A percentile compares a stretch with the other conserved stretches of the same genome.
phyloP scores from a whole-genome alignment of 2,329 filamentous ascomycete species.

The Cercospora zeina region DNA sequence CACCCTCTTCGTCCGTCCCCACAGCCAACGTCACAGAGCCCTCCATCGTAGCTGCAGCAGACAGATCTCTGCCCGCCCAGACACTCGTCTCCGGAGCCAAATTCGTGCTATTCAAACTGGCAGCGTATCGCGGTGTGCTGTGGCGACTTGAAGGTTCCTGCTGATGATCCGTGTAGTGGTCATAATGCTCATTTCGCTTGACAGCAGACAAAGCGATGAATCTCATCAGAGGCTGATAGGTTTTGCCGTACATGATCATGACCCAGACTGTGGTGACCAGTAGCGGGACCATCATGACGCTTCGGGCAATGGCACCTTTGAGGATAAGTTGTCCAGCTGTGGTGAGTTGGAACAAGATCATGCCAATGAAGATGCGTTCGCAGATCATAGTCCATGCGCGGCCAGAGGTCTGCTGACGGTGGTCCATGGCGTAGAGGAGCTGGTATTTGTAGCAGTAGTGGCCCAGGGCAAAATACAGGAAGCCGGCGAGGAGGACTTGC shows the following conservation, averaged over 20 bases:
- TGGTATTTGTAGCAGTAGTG: constrained; percentile 97
- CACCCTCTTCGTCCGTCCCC: constrained; percentile 22
- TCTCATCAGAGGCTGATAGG: constrained; percentile 83
- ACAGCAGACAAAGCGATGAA: constrained; percentile 92
- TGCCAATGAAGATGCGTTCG: constrained; percentile 80
- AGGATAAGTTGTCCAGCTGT: constrained; percentile 85
- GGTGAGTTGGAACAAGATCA: constrained; percentile 85
- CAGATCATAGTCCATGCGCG: constrained; percentile 96
- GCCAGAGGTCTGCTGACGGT: constrained; percentile 89
- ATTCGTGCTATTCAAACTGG: constrained; percentile 32
- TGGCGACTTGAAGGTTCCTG: constrained; percentile 19
- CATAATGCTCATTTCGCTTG: constrained; percentile 56
- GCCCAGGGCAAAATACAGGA: constrained; percentile 78
- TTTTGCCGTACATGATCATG: constrained; percentile 73
- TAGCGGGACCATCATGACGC: constrained; percentile 72
- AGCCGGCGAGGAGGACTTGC: constrained; percentile 76
- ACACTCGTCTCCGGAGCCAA: constrained; percentile 45
- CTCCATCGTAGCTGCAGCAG: constrained; percentile 5
- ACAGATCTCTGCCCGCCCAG: constrained; percentile 34
- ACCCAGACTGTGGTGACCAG: constrained; percentile 85
- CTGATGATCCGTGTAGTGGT: constrained; percentile 45
- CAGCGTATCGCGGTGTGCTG: constrained; percentile 36
- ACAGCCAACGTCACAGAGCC: constrained; percentile 20
- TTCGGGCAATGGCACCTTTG: constrained; percentile 69
- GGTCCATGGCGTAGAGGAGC: constrained; percentile 96